Evolutionary conservation across 2,329 filamentous ascomycete genomes (phyloP).

Genomic region (Rutstroemia sp.): DNA sequence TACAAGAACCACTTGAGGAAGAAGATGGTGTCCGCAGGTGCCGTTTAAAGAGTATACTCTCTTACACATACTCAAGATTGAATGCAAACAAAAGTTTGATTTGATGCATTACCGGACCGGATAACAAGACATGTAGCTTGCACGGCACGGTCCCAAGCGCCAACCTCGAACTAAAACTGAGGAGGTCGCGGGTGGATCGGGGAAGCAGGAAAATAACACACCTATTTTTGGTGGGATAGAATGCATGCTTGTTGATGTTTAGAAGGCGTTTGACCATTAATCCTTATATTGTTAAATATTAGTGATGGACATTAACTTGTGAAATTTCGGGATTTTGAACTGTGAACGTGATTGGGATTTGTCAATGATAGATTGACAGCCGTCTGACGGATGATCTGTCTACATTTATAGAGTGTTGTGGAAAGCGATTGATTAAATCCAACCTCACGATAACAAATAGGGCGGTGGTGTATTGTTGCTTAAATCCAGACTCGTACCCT

Average conservation of each 20-base stretch:
- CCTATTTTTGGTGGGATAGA: constrained; percentile 19
- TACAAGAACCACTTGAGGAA: constrained; percentile 99
- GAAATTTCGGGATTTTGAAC: background rate
- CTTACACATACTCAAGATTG: background rate
- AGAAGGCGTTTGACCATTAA: background rate
- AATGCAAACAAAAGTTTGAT: constrained; percentile 6
- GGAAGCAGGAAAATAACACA: constrained; percentile 3
- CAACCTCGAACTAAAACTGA: background rate
- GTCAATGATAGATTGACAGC: background rate
- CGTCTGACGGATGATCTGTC: background rate
- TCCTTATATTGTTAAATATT: background rate
- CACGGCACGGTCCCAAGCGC: background rate
- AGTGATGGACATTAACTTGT: background rate
- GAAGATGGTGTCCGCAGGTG: constrained; percentile 91
- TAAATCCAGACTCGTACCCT: too few relatives aligned
- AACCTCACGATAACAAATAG: too few relatives aligned
- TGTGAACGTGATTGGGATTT: background rate
- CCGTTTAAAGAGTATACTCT: constrained; percentile 53
- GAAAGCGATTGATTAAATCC: too few relatives aligned
- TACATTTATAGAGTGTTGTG: background rate
- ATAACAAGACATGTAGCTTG: background rate
- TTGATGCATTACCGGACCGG: constrained; percentile 1
- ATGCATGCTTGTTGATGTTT: constrained; percentile 17
- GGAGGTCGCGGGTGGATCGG: constrained; percentile 9
- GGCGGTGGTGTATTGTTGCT: too few relatives aligned